Evolutionary conservation across 2,329 filamentous ascomycete species (phyloP), one percentile per base, ranked within the genome.

Genomic region (Acephala macrosclerotiorum): DNA sequence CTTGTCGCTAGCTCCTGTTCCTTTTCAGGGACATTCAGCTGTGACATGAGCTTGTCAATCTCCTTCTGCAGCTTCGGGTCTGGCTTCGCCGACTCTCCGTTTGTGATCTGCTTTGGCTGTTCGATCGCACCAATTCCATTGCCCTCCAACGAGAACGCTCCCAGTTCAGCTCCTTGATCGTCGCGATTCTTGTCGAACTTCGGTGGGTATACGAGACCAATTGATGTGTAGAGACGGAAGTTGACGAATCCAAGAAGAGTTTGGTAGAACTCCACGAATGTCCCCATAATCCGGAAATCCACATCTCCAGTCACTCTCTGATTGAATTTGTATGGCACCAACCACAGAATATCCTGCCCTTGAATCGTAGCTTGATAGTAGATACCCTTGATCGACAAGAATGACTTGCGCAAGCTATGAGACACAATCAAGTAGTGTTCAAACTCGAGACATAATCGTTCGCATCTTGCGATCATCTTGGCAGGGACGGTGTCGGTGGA

Each of bases 351-450:
- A 75, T 98, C 95, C 81, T 99, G 94, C 58, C 96, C 96, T 79
- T 97, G 93, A 68, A 99, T 96, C 60, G 91, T 97, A 26, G 95
- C 96, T 82, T 98, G 95, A 81, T 98, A 99, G 83, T 99, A 99
- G 75, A 99, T 98, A 68, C 96, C 96, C 85, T 99, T 99, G 81
- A 99, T 98, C 1, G 94, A 97, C 71, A 99, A 82, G 83, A 99
- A 99, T 0, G 94, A 97, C 83, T 97, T 98, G 76, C 93, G 91
- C 73, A 99, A 83, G 74, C 92, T 94, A 80, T 97, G 89, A 49
- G 95, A 96, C 56, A 90, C 87, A 77, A 99, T 99, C 69, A 99
- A 86, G 80, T 97, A 99, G 83, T 98, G 96, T 81, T 98, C 92
- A 80, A 99, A 99, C 82, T 99, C 96, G 79, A 95, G 90, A 74